A percentile compares a stretch with the other conserved stretches of the same genome.
Evolutionary conservation across 2,329 filamentous ascomycete genomes (phyloP).

Genomic region (Chaetomiaceae sp.): DNA sequence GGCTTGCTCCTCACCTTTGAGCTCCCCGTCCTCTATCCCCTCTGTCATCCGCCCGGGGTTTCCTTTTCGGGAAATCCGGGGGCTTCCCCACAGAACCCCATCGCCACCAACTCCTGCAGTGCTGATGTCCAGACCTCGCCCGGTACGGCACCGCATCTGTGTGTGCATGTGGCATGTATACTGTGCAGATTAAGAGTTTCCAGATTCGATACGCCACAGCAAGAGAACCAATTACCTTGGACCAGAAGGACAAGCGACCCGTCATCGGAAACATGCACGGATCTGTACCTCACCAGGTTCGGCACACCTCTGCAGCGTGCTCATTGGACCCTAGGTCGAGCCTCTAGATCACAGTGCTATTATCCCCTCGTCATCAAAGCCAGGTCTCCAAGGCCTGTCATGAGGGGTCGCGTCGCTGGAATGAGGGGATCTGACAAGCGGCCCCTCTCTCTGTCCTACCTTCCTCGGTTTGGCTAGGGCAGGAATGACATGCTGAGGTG

Average conservation of each 20-base stretch:
- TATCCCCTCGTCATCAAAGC: background rate
- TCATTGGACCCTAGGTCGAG: background rate
- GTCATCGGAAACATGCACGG: too few relatives aligned
- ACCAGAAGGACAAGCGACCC: slow-evolving; percentile 1
- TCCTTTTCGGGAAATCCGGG: slow-evolving; percentile 14
- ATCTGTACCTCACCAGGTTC: slow-evolving; percentile 17
- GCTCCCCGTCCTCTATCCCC: background rate
- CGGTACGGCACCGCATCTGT: too few relatives aligned
- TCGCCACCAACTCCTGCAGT: slow-evolving; percentile 9
- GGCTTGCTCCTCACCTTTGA: background rate
- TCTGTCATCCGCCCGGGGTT: slow-evolving; percentile 9
- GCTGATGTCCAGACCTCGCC: too few relatives aligned
- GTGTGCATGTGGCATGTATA: too few relatives aligned
- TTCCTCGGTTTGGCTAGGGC: slow-evolving; percentile 4
- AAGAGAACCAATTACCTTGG: slow-evolving; percentile 15
- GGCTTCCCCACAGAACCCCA: slow-evolving; percentile 8
- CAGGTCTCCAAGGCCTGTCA: background rate
- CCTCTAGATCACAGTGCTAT: background rate
- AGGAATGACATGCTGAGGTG: background rate
- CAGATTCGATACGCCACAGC: too few relatives aligned
- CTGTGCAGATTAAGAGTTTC: too few relatives aligned
- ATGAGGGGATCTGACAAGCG: background rate
- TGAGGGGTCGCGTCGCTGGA: slow-evolving; percentile 8
- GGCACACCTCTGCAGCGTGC: slow-evolving; percentile 1
- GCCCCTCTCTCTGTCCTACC: background rate